phyloP scores from a whole-genome alignment of 352 stramenopile genomes.

The Globisporangium megalacanthum region DNA sequence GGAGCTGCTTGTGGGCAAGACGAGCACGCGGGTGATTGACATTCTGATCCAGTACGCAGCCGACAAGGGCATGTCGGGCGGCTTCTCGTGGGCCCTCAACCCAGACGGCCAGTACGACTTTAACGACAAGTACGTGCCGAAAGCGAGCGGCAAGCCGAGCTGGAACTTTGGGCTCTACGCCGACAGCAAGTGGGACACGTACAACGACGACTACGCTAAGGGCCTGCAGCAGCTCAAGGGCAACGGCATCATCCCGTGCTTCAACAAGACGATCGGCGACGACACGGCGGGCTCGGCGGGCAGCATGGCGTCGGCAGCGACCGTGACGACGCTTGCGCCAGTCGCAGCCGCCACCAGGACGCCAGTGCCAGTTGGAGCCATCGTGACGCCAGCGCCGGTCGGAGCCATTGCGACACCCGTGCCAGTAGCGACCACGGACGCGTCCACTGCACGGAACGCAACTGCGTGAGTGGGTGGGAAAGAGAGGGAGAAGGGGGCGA shows the following conservation, averaged over 20 bases:
- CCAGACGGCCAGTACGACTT: constrained; percentile 71
- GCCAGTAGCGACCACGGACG: background rate
- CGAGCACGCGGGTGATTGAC: constrained; percentile 69
- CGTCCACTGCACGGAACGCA: no score
- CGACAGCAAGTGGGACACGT: constrained; percentile 53
- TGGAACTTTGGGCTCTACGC: constrained; percentile 75
- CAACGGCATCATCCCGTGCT: constrained; percentile 71
- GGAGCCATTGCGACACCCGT: background rate
- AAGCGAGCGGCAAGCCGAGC: constrained; percentile 21
- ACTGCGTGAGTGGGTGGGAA: background rate
- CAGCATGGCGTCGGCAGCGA: constrained; percentile 18
- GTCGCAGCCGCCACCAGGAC: no score
- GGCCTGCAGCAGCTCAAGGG: constrained; percentile 61
- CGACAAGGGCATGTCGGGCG: constrained; percentile 61
- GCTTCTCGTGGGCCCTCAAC: constrained; percentile 80
- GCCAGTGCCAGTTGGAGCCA: no score
- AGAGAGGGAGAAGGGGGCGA: background rate
- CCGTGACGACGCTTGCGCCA: constrained; percentile 3
- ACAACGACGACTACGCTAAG: constrained; percentile 68
- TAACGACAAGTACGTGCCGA: constrained; percentile 61
- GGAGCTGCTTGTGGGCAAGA: constrained; percentile 48
- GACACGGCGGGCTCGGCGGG: constrained; percentile 22
- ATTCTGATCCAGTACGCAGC: constrained; percentile 66
- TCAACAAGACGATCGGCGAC: constrained; percentile 30
- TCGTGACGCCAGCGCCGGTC: no score